Base-by-base conservation (phyloP, 306 rosid genomes). In the Oxytropis ochrocephala region DNA sequence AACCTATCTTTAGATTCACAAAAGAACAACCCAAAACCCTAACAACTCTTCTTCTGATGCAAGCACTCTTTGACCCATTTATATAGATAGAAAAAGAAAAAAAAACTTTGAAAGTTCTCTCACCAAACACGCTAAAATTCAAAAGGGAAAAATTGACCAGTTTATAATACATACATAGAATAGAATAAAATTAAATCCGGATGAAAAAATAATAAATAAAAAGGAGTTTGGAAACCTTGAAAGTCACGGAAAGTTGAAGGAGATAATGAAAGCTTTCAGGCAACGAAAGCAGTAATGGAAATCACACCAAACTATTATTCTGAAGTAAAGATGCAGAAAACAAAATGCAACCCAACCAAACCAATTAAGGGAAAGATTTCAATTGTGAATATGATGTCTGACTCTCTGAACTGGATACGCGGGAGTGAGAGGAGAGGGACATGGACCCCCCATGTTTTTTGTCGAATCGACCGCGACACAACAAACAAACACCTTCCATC, bases 191-290 rank as follows among this genome's bases (percentile, higher is more conserved):
- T 18, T 21, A 24, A 17, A n/a, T 6, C 18, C 3, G 3, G 3
- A 24, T 4, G 29, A 24, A 24, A 24, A 24, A 24, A 33, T 2
- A 56, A 69, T 42, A 6, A 13, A 68, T 38, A 54, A 6, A 72
- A 75, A 72, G 8, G 39, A 38, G 60, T 42, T 46, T 14, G 57
- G 67, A 29, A 82, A 57, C 42, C 85, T 80, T 85, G 80, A 78
- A 80, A 59, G 57, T 83, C 77, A 85, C 58, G 90, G 75, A 75
- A 85, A 75, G 83, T 69, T 6, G 47, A 39, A 43, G 78, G 75
- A 66, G 65, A 70, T 67, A 12, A 74, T 67, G 85, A 85, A 67
- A 67, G 83, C 77, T 59, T 65, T 75, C 21, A 67, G 75, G 72
- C 75, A 82, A 57, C 85, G 75, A 78, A 63, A 67, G 71, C 29